These are phyloP conservation scores for Conticribra guillardii DNA, from an alignment of 108 stramenopile genomes.

Conservation along the genomic window DNA sequence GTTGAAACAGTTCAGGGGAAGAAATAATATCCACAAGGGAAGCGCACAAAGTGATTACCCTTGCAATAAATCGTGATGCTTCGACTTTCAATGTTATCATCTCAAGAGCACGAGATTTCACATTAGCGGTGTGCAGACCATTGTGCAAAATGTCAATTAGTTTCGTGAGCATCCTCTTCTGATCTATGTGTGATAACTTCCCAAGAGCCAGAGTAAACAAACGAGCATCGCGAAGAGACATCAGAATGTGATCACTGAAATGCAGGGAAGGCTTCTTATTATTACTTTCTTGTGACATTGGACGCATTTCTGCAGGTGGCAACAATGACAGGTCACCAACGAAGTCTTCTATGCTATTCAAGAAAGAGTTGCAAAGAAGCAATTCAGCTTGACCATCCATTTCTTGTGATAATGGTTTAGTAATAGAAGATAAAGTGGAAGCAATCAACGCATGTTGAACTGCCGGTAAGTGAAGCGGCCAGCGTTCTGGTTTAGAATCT, in stretches of 20 bases:
- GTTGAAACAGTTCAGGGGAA: conserved; percentile 12
- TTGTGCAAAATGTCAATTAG: conserved; percentile 34
- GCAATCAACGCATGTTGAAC: conserved; percentile 63
- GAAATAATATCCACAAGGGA: conserved; percentile 49
- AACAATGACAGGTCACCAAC: conserved; percentile 7
- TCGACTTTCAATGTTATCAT: conserved; percentile 24
- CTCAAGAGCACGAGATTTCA: background rate
- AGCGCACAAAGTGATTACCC: conserved; percentile 56
- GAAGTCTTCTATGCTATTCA: conserved; percentile 27
- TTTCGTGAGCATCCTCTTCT: conserved; percentile 38
- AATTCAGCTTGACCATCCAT: background rate
- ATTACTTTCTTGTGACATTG: background rate
- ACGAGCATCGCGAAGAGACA: conserved; percentile 52
- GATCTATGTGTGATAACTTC: conserved; percentile 45
- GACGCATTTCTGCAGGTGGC: background rate
- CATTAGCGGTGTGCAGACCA: conserved; percentile 21
- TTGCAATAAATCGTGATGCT: conserved; percentile 59
- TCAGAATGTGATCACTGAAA: conserved; percentile 46
- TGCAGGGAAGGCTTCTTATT: conserved; percentile 15
- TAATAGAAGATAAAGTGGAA: conserved; percentile 48
- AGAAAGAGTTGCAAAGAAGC: conserved; percentile 24
- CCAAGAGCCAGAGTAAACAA: conserved; percentile 57
- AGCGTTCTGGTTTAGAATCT: conserved; percentile 5
- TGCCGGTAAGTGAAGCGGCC: conserved; percentile 49
- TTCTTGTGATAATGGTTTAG: background rate